phyloP scores from a whole-genome alignment of 2,329 filamentous ascomycete genomes.

The Neurospora sp. region DNA sequence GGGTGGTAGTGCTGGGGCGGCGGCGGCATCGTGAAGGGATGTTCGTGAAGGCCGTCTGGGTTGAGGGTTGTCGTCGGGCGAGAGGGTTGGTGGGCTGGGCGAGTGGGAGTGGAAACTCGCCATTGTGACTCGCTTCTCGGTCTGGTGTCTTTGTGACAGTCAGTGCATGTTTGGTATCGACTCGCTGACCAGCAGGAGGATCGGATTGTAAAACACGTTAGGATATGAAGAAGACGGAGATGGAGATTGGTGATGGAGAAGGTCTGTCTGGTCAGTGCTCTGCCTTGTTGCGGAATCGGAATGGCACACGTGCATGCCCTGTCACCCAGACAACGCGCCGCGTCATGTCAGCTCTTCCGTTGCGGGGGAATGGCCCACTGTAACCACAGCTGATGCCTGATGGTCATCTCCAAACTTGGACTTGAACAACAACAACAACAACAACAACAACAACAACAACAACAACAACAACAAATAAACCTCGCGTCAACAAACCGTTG shows the following conservation, averaged over 20 bases:
- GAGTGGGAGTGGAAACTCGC: not conserved
- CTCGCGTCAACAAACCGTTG: too few species aligned
- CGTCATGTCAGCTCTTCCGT: too few species aligned
- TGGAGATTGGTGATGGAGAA: not conserved
- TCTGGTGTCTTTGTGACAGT: not conserved
- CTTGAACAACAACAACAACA: not conserved
- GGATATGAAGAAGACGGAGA: not conserved
- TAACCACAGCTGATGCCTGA: not conserved
- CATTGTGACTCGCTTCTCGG: not conserved
- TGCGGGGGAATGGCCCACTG: too few species aligned
- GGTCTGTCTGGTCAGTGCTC: not conserved
- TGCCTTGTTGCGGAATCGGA: too few species aligned
- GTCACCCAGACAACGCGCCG: too few species aligned
- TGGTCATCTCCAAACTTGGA: not conserved
- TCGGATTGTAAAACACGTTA: too few species aligned
- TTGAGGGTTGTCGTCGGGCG: not conserved
- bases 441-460: too few species aligned
- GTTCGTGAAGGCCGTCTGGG: not conserved
- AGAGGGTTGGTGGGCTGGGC: constrained; percentile 5
- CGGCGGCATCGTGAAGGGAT: not conserved
- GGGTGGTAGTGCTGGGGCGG: not conserved
- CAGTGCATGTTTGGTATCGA: not conserved
- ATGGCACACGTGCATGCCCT: too few species aligned
- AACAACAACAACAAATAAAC: too few species aligned
- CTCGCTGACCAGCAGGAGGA: not conserved